Evolutionary conservation across 2,329 filamentous ascomycete genomes (phyloP).

Genomic region (Stenocarpella maydis): DNA sequence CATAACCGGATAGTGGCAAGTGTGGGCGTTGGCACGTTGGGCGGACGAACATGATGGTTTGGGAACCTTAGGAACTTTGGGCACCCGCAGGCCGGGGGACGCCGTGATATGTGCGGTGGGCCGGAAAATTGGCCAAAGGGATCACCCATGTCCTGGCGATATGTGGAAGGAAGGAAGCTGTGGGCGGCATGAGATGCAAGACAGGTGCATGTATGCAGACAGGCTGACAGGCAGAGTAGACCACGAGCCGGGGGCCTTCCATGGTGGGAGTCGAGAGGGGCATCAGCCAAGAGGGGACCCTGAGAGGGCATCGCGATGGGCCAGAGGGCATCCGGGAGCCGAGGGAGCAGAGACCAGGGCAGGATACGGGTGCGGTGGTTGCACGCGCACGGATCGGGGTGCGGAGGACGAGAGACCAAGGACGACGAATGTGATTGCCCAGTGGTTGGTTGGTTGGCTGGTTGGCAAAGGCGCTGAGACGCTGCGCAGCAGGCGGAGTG

Average conservation of each 20-base stretch:
- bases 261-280: not conserved
- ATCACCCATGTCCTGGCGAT: not conserved
- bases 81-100: not conserved
- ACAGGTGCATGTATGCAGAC: slow-evolving; percentile 3
- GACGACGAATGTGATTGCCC: not conserved
- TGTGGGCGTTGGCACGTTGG: slow-evolving; percentile 8
- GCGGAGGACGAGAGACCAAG: not conserved
- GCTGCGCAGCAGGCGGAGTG: not conserved
- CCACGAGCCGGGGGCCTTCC: not conserved
- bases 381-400: not conserved
- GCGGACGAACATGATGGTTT: slow-evolving; percentile 23
- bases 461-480: slow-evolving; percentile 7
- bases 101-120: slow-evolving; percentile 9
- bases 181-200: not conserved
- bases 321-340: not conserved
- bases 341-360: not conserved
- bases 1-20: not conserved
- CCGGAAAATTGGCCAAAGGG: slow-evolving; percentile 14
- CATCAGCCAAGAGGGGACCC: slow-evolving; percentile 13
- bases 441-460: too few relatives aligned
- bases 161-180: slow-evolving; percentile 18
- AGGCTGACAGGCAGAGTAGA: not conserved
- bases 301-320: not conserved
- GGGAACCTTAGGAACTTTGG: slow-evolving; percentile 21
- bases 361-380: not conserved